Evolutionary conservation across 768 basidiomycete genomes (phyloP), one percentile per base, ranked within the genome.

Genomic region (Trichaptum fuscoviolaceum): DNA sequence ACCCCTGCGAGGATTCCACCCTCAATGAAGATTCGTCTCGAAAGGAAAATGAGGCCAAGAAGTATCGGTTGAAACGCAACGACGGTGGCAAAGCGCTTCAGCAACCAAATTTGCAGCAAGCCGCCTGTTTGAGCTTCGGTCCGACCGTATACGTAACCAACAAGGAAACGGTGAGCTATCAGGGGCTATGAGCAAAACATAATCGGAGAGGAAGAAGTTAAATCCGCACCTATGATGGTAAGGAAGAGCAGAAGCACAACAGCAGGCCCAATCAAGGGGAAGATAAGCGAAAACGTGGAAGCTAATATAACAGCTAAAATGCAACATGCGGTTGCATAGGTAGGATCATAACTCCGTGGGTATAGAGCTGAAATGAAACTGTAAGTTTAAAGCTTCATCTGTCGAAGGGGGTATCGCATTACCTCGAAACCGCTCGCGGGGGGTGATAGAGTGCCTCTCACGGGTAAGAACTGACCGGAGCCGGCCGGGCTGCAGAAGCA

Each of bases 351-450:
- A 27, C 84, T 82, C 70, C 83, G 79, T 35, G 92, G 91, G 71
- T 90, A 92, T 68, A 89, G 79, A 69, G 89, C 92, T 84, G 30
- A 82, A 52, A 52, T 52, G 42, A 52, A 52, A 52, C 42, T 57
- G 30, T 23, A 63, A 24, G 34, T 30, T 60, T 23, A 58, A 23
- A 27, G 36, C 23, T 1, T 18, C 20, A 0, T 3, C 36, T 35
- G 23, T 60, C 15, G 9, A 7, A 35, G 65, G 27, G 66, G 58
- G 42, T n/a, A 66, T 62, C 64, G 61, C 62, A 35, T 66, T 70
- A 92, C 92, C 85, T 79, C 92, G 79, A 78, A 93, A 95, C 23
- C 85, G 81, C 74, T 93, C 88, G 52, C 92, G 82, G 59, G 92
- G 92, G 8, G 92, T 95, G 24, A 89, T 71, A 10, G 89, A 87